phyloP scores from a whole-genome alignment of 306 rosid species.

The Citrullus amarus region DNA sequence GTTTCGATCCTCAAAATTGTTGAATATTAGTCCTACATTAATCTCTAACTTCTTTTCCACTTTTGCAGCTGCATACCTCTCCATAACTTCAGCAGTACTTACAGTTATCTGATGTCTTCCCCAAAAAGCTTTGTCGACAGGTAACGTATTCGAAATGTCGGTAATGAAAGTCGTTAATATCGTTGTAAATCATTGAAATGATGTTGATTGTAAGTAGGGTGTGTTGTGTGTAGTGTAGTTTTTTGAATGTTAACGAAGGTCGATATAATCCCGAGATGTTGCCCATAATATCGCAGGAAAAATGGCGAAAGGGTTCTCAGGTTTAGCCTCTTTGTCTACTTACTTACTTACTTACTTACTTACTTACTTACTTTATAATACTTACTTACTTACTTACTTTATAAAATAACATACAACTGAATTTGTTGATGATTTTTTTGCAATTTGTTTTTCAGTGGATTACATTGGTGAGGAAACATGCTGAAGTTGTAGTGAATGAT shows the following conservation, averaged over 20 bases:
- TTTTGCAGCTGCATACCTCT: slow-evolving; percentile 83
- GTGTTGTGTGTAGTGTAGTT: slow-evolving; percentile 31
- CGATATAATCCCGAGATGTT: slow-evolving; percentile 87
- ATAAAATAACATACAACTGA: too few species aligned
- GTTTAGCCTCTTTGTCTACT: slow-evolving; percentile 12
- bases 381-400: too few species aligned
- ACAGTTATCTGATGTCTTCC: slow-evolving; percentile 68
- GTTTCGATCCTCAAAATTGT: background rate
- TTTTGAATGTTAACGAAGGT: slow-evolving; percentile 65
- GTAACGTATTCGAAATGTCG: slow-evolving; percentile 15
- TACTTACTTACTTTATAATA: too few species aligned
- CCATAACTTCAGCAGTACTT: slow-evolving; percentile 70
- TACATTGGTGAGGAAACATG: slow-evolving; percentile 22
- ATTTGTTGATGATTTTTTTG: background rate
- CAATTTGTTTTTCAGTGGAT: slow-evolving; percentile 17
- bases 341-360: too few species aligned
- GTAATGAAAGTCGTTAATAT: background rate
- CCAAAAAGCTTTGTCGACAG: slow-evolving; percentile 87
- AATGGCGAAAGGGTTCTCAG: slow-evolving; percentile 98
- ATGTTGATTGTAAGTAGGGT: background rate
- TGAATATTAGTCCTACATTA: background rate
- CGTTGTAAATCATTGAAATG: background rate
- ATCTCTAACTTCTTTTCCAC: background rate
- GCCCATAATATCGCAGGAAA: slow-evolving; percentile 50
- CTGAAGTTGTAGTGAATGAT: slow-evolving; percentile 17